Conservation (phyloP, 192 early-diverging fungal genomes). For the Piromyces finnis region DNA sequence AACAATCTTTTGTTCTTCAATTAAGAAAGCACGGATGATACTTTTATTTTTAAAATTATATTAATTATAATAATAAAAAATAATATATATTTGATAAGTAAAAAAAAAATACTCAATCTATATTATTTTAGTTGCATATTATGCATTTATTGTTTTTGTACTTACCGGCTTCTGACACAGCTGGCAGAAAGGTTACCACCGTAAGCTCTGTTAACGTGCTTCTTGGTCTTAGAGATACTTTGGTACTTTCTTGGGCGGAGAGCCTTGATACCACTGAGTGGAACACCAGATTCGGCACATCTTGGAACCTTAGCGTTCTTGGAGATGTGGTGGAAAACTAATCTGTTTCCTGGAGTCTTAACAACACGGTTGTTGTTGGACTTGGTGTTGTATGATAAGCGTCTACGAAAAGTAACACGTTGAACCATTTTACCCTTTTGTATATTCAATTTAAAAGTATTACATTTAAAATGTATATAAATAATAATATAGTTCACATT, state of each 20-base stretch:
- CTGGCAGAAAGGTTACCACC: slow-evolving; percentile 86
- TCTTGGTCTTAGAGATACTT: slow-evolving; percentile 77
- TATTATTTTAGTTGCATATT: background rate
- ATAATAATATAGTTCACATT: too few relatives aligned
- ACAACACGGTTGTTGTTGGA: slow-evolving; percentile 69
- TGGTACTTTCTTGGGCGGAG: slow-evolving; percentile 86
- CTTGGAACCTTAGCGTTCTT: slow-evolving; percentile 82
- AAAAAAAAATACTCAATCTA: background rate
- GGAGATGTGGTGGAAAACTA: slow-evolving; percentile 76
- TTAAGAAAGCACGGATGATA: slow-evolving; percentile 95
- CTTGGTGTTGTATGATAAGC: slow-evolving; percentile 77
- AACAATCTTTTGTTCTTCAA: slow-evolving; percentile 99
- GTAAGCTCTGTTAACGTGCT: slow-evolving; percentile 87
- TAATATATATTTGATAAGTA: background rate
- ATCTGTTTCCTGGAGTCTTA: slow-evolving; percentile 86
- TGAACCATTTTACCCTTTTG: slow-evolving; percentile 36
- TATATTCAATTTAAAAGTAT: too few relatives aligned
- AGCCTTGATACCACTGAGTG: slow-evolving; percentile 74
- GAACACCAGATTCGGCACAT: slow-evolving; percentile 91
- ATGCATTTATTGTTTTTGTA: background rate
- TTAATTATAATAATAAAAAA: too few relatives aligned
- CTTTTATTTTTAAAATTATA: slow-evolving; percentile 20
- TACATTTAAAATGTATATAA: too few relatives aligned
- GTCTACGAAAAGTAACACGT: slow-evolving; percentile 68
- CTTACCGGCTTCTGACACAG: slow-evolving; percentile 52